A percentile compares a stretch with the other conserved stretches of the same genome.
Evolutionary conservation across 2,329 filamentous ascomycete species (phyloP).

Genomic region (Ophiostoma ips): DNA sequence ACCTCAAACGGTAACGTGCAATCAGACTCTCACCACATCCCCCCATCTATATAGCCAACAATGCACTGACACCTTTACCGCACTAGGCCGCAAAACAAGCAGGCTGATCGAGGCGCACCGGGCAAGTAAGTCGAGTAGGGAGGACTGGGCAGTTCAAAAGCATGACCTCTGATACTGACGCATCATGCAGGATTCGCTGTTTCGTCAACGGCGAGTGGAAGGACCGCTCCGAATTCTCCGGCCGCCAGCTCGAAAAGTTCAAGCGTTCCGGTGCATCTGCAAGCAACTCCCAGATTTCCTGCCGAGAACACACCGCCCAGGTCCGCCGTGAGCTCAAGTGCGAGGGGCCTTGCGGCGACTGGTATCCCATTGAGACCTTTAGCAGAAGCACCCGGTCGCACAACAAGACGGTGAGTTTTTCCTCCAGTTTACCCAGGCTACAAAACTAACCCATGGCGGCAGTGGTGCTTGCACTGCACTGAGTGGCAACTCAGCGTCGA

Average conservation of each 20-base stretch:
- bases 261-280: constrained; percentile 5
- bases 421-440: background rate
- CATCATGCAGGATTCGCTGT: constrained; percentile 19
- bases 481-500: constrained; percentile 19
- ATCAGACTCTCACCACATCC: too few relatives aligned
- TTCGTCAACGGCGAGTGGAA: constrained; percentile 19
- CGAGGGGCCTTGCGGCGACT: constrained; percentile 21
- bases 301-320: constrained; percentile 17
- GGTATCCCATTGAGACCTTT: constrained; percentile 18
- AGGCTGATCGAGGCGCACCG: background rate
- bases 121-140: background rate
- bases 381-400: constrained; percentile 22
- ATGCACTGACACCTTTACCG: background rate
- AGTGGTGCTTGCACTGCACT: constrained; percentile 25
- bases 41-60: background rate
- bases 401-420: constrained; percentile 18
- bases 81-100: background rate
- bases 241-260: constrained; percentile 19
- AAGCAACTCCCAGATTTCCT: constrained; percentile 14
- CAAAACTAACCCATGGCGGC: background rate
- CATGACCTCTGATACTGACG: background rate
- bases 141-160: background rate
- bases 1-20: background rate
- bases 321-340: constrained; percentile 13
- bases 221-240: constrained; percentile 17